Evolutionary conservation across 345 rosid genomes (phyloP).

Genomic region (Eucalyptus erythrocorys): DNA sequence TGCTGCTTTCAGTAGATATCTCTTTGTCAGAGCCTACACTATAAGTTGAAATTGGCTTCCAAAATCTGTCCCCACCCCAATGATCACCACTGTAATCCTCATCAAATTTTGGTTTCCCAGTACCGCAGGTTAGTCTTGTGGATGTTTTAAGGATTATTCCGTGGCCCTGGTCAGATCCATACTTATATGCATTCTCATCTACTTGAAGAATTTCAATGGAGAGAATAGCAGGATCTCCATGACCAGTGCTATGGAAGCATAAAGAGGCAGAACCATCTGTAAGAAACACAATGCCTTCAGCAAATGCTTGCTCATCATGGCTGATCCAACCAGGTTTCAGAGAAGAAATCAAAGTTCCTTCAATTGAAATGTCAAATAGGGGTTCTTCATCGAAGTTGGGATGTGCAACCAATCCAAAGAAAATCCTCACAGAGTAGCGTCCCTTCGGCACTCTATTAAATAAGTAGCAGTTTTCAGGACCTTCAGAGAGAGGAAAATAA

Average conservation of each 20-base stretch:
- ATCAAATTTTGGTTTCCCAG: constrained; percentile 64
- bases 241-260: constrained; percentile 97
- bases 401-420: constrained; percentile 43
- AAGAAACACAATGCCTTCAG: constrained; percentile 72
- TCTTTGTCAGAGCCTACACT: constrained; percentile 44
- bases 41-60: constrained; percentile 56
- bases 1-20: constrained; percentile 56
- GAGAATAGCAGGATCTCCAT: constrained; percentile 87
- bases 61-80: constrained; percentile 99
- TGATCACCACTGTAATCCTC: constrained; percentile 69
- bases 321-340: constrained; percentile 80
- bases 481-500: constrained; percentile 83
- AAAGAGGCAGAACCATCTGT: constrained; percentile 58
- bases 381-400: constrained; percentile 60
- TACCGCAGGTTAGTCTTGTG: constrained; percentile 69
- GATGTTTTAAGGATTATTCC: constrained; percentile 60
- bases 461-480: constrained; percentile 85
- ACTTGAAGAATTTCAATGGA: constrained; percentile 88
- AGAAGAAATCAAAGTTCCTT: constrained; percentile 81
- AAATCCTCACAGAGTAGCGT: constrained; percentile 73
- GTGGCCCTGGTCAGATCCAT: constrained; percentile 42
- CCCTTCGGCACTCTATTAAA: constrained; percentile 75
- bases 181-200: constrained; percentile 62
- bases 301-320: constrained; percentile 65
- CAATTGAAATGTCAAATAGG: constrained; percentile 77